These are phyloP conservation scores for Phytopythium litorale DNA, from an alignment of 352 stramenopile genomes.

Conservation along the genomic window DNA sequence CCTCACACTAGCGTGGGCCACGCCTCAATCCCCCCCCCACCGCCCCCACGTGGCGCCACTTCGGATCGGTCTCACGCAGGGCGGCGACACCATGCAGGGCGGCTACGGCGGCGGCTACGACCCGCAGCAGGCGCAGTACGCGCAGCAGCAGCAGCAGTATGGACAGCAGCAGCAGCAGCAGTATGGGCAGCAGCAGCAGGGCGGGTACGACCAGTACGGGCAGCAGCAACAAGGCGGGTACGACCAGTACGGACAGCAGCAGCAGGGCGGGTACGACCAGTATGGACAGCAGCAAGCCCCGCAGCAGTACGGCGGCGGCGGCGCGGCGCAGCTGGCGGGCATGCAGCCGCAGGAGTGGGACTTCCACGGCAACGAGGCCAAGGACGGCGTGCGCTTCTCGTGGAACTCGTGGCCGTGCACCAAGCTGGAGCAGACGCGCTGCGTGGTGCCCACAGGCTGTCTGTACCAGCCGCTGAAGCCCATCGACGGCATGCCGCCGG, in stretches of 20 bases:
- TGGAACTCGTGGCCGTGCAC: slow-evolving; percentile 99
- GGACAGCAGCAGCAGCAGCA: slow-evolving; percentile 31
- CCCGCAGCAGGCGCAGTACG: slow-evolving; percentile 34
- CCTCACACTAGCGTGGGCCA: neutral
- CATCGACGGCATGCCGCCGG: slow-evolving; percentile 91
- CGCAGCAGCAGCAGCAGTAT: slow-evolving; percentile 31
- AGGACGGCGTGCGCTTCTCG: slow-evolving; percentile 95
- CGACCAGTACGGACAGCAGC: slow-evolving; percentile 31
- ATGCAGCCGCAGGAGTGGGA: slow-evolving; percentile 85
- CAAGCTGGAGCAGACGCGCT: slow-evolving; percentile 96
- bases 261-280: slow-evolving; percentile 43
- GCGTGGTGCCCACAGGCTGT: slow-evolving; percentile 94
- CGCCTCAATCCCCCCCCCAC: neutral
- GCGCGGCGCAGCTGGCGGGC: slow-evolving; percentile 33
- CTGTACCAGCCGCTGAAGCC: slow-evolving; percentile 98
- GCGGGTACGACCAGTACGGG: slow-evolving; percentile 20
- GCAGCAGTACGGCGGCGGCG: slow-evolving; percentile 35
- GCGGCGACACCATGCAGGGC: slow-evolving; percentile 37
- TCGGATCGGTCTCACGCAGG: neutral
- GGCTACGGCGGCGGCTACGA: slow-evolving; percentile 36
- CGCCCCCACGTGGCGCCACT: neutral
- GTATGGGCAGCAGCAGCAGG: slow-evolving; percentile 28
- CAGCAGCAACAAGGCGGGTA: slow-evolving; percentile 30
- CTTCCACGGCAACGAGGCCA: slow-evolving; percentile 79
- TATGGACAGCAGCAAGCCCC: slow-evolving; percentile 33